Evolutionary conservation across 176 grass and related monocot species (phyloP).

Genomic region (Eleusine coracana): DNA sequence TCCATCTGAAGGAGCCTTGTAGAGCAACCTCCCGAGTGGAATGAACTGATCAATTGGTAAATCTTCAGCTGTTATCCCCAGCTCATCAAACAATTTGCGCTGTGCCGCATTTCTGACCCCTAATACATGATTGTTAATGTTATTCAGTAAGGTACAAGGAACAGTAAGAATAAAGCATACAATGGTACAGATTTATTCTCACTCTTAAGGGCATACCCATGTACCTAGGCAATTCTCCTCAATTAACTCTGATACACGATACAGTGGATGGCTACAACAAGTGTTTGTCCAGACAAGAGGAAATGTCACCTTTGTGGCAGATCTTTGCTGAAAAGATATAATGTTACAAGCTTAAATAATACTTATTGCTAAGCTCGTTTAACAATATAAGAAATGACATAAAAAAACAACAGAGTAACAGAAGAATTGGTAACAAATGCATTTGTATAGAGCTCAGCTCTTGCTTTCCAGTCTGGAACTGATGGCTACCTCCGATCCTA

Average conservation of each 20-base stretch:
- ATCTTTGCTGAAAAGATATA: slow-evolving; percentile 69
- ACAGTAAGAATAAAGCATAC: not conserved
- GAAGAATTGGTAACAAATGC: not conserved
- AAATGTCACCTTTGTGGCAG: slow-evolving; percentile 88
- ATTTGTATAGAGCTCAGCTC: not conserved
- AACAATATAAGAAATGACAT: not conserved
- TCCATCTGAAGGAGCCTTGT: slow-evolving; percentile 94
- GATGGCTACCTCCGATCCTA: not conserved
- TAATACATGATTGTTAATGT: slow-evolving; percentile 29
- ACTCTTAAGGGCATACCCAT: not conserved
- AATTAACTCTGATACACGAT: slow-evolving; percentile 79
- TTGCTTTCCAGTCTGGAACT: not conserved
- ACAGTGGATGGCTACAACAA: slow-evolving; percentile 90
- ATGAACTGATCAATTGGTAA: slow-evolving; percentile 81
- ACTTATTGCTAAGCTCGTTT: not conserved
- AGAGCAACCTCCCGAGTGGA: slow-evolving; percentile 80
- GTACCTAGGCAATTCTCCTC: slow-evolving; percentile 75
- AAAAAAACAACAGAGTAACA: not conserved
- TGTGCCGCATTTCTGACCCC: slow-evolving; percentile 88
- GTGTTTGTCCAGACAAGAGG: slow-evolving; percentile 94
- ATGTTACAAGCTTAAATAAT: not conserved
- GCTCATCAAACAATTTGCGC: slow-evolving; percentile 89
- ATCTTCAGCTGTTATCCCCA: slow-evolving; percentile 74
- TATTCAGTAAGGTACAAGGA: slow-evolving; percentile 16
- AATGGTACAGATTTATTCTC: not conserved